Conservation (phyloP, 164 flowering plant species). For the Euptelea pleiosperma region DNA sequence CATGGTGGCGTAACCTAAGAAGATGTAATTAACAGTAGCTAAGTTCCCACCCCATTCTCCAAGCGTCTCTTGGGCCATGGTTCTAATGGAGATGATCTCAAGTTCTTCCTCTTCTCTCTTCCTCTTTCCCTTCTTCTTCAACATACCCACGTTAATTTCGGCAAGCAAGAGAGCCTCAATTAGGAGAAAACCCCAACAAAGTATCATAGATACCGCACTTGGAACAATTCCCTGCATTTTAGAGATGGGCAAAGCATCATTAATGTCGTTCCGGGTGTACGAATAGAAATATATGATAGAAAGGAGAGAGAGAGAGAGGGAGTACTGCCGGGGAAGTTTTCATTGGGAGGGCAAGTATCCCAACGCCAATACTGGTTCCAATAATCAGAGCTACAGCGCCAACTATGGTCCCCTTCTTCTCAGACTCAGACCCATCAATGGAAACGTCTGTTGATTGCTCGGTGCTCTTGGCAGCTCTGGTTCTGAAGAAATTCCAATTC, state of each 20-base stretch:
- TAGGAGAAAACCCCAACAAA: slow-evolving; percentile 78
- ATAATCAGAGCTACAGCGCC: slow-evolving; percentile 77
- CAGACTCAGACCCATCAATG: slow-evolving; percentile 4
- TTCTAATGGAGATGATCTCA: slow-evolving; percentile 64
- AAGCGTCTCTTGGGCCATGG: slow-evolving; percentile 79
- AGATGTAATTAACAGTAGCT: slow-evolving; percentile 50
- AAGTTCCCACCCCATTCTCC: slow-evolving; percentile 65
- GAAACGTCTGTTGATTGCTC: slow-evolving; percentile 13
- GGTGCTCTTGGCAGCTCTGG: slow-evolving; percentile 14
- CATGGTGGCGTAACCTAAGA: slow-evolving; percentile 72
- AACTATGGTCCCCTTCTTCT: slow-evolving; percentile 50
- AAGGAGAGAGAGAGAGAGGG: slow-evolving; percentile 8
- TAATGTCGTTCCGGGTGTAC: neutral
- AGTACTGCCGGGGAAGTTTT: slow-evolving; percentile 73
- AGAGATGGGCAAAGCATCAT: slow-evolving; percentile 1
- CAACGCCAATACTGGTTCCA: slow-evolving; percentile 81
- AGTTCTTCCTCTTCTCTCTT: slow-evolving; percentile 29
- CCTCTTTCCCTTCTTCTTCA: slow-evolving; percentile 31
- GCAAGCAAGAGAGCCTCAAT: slow-evolving; percentile 67
- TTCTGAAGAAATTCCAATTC: slow-evolving; percentile 15
- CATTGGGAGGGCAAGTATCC: slow-evolving; percentile 74
- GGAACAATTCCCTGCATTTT: slow-evolving; percentile 66
- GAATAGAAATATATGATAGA: neutral
- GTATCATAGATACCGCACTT: slow-evolving; percentile 49
- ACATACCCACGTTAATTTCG: slow-evolving; percentile 57